Evolutionary conservation across 768 basidiomycete genomes (phyloP).

Genomic region (Leccinum incarnatum): DNA sequence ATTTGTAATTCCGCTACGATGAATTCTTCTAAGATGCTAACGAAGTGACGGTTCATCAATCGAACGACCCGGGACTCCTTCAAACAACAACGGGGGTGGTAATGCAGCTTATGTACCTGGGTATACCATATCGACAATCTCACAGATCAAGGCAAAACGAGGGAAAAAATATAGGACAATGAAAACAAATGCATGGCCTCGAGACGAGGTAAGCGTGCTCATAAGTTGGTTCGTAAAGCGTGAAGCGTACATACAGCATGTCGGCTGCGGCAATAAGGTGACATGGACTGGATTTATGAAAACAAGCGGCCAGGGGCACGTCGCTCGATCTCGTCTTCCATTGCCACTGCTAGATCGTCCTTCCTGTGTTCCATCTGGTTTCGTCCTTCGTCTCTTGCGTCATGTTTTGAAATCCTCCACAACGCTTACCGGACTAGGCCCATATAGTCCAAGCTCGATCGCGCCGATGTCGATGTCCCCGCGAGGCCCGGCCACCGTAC

Average conservation of each 20-base stretch:
- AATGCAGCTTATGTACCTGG: neutral
- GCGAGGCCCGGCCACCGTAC: slow-evolving; percentile 6
- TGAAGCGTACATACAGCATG: neutral
- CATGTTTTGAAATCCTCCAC: slow-evolving; percentile 3
- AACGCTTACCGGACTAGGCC: slow-evolving; percentile 4
- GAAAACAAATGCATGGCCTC: slow-evolving; percentile 4
- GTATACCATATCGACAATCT: slow-evolving; percentile 1
- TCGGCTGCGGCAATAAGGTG: neutral
- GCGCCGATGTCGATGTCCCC: neutral
- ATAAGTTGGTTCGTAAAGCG: neutral
- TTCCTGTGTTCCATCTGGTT: neutral
- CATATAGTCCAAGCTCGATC: slow-evolving; percentile 13
- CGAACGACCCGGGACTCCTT: neutral
- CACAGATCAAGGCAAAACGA: neutral
- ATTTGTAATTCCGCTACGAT: neutral
- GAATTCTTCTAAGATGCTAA: neutral
- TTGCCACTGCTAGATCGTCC: neutral
- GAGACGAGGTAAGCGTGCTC: neutral
- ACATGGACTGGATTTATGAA: neutral
- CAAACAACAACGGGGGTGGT: neutral
- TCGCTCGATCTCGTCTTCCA: neutral
- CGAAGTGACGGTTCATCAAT: neutral
- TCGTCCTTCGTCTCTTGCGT: neutral
- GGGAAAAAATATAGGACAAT: neutral
- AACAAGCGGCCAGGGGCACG: neutral